Base-by-base conservation (phyloP, 2,329 filamentous ascomycete species). In the Fusarium verticillioides region DNA sequence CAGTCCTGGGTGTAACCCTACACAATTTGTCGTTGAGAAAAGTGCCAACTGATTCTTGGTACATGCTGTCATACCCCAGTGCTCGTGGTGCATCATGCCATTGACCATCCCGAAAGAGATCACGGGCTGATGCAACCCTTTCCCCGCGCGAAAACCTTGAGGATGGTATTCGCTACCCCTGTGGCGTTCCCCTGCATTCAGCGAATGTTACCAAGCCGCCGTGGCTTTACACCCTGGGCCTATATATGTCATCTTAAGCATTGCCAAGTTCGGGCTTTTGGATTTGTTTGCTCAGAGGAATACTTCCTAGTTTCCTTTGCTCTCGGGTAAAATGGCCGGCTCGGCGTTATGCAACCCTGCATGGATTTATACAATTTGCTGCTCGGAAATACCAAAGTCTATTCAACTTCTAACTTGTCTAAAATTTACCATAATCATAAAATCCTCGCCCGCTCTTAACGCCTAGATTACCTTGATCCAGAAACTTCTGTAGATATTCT, bases 401-500 rank as follows among this genome's bases (percentile, higher is more conserved):
- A 46, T 57, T 47, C 7, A 28, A 21, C 10, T 39, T n/a, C 21
- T 8, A 43, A 23, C 4, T 16, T 6, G 1, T 34, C 46, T 49
- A 69, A 18, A 34, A 39, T 19, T 23, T 42, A 4, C 39, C 32
- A 7, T 79, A 78, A 7, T 76, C 56, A 42, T 80, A 81, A 34
- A 80, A 81, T 0, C 79, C 79, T 15, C 56, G 71, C 2, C 79
- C 79, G 21, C 70, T 80, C 37, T 81, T 81, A 3, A 79, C 71
- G 8, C 79, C 79, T 7, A 81, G 46, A 15, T 79, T 60, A 1
- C 79, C 78, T 11, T 74, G 57, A 37, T 73, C 52, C 2, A 81
- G 43, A 13, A 70, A 78, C 28, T 36, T 60, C 30, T 73, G 67
- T 7, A 81, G 52, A 62, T 79, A 80, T 53, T 72, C 68, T 21